Percentiles rank a stretch among this genome's conserved stretches.
phyloP scores from a whole-genome alignment of 257 asterid species.

The Solanum bukasovii region DNA sequence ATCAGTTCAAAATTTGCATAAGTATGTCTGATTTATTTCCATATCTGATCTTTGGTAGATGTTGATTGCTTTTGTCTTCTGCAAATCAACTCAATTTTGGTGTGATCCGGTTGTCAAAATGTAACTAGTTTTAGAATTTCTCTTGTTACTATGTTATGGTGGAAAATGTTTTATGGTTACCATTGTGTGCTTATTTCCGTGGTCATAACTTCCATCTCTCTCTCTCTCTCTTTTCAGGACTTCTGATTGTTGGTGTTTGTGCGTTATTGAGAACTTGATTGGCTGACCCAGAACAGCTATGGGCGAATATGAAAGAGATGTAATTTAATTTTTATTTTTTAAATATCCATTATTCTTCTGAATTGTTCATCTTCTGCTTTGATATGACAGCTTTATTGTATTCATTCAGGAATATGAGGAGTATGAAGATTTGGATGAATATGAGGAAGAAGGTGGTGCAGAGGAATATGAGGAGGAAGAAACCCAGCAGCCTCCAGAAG shows the following conservation, averaged over 20 bases:
- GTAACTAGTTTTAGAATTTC: not conserved
- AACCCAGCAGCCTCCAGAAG: slow-evolving; percentile 52
- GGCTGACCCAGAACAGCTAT: slow-evolving; percentile 12
- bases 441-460: slow-evolving; percentile 47
- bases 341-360: not conserved
- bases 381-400: not conserved
- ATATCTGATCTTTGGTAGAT: not conserved
- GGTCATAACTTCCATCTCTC: not conserved
- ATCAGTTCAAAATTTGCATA: not conserved
- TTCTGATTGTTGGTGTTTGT: not conserved
- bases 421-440: slow-evolving; percentile 49
- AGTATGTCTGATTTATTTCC: not conserved
- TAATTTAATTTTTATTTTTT: not conserved
- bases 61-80: not conserved
- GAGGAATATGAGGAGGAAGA: slow-evolving; percentile 37
- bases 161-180: not conserved
- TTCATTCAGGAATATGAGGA: slow-evolving; percentile 32
- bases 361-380: not conserved
- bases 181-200: not conserved
- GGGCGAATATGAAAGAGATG: slow-evolving; percentile 40
- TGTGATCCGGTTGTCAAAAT: not conserved
- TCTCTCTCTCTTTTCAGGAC: not conserved
- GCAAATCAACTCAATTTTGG: not conserved
- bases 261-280: not conserved
- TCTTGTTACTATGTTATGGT: not conserved